Base-by-base conservation (phyloP, 176 grass and related monocot genomes). In the Panicum miliaceum region DNA sequence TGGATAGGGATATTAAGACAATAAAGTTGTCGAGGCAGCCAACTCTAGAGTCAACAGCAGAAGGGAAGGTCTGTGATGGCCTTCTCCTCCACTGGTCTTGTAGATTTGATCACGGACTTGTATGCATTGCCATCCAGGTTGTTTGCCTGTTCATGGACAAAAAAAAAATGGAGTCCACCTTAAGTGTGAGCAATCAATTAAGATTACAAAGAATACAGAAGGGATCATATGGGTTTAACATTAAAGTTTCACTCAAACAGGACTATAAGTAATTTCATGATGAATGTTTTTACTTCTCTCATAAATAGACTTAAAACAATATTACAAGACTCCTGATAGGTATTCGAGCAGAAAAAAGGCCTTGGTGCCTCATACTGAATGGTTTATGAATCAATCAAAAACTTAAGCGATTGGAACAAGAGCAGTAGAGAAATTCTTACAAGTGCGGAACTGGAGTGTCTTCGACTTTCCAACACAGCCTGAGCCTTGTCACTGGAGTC, bases 51-150 rank as follows among this genome's bases (percentile, higher is more conserved):
- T n/a, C n/a, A n/a, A n/a, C n/a, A n/a, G n/a, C n/a, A n/a, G n/a
- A n/a, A n/a, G n/a, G n/a, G n/a, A n/a, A n/a, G n/a, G n/a, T n/a
- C n/a, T n/a, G n/a, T n/a, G n/a, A n/a, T n/a, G n/a, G n/a, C n/a
- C n/a, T n/a, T n/a, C n/a, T n/a, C n/a, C n/a, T n/a, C n/a, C n/a
- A n/a, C n/a, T n/a, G n/a, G n/a, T n/a, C n/a, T n/a, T n/a, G n/a
- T n/a, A n/a, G n/a, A 97, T 78, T 77, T 92, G 81, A 97, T 92
- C 40, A 97, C 59, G 14, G 92, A 86, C 83, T 75, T 97, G 71
- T 86, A 85, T 64, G 73, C 92, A 47, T 78, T 89, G 68, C 77
- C 83, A 81, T 97, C 91, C 46, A 86, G 16, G 68, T 37, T 86
- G 51, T 54, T 92, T 46, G 94, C 54, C 3, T 90, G 90, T 76